Conservation (phyloP, 352 stramenopile genomes). For the Globisporangium mamillatum region DNA sequence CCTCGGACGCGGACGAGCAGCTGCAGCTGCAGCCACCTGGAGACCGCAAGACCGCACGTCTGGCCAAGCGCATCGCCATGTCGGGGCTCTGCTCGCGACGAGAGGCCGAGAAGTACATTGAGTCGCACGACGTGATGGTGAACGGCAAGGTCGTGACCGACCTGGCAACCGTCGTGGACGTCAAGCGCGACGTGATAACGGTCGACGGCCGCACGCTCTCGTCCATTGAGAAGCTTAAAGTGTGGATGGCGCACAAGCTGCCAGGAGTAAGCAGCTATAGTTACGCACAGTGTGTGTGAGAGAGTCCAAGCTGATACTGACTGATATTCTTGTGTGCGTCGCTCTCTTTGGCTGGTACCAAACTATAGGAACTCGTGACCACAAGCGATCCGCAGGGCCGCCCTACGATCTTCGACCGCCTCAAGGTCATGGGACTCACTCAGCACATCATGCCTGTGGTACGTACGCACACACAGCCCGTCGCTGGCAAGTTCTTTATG, state of each 20-base stretch:
- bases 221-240: slow-evolving; percentile 36
- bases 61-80: slow-evolving; percentile 85
- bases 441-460: slow-evolving; percentile 89
- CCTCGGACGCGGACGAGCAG: neutral
- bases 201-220: slow-evolving; percentile 56
- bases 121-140: slow-evolving; percentile 64
- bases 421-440: slow-evolving; percentile 75
- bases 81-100: slow-evolving; percentile 78
- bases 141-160: slow-evolving; percentile 66
- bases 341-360: neutral
- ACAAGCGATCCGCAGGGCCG: slow-evolving; percentile 72
- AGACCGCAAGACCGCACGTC: slow-evolving; percentile 29
- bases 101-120: slow-evolving; percentile 82
- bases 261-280: slow-evolving; percentile 49
- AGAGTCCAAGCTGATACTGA: neutral
- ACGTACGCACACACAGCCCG: slow-evolving; percentile 3
- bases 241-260: slow-evolving; percentile 90
- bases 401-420: slow-evolving; percentile 86
- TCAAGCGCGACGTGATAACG: slow-evolving; percentile 43
- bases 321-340: neutral
- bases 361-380: slow-evolving; percentile 70
- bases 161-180: slow-evolving; percentile 55
- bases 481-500: neutral
- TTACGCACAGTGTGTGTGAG: neutral
- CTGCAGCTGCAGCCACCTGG: neutral